A percentile compares a stretch with the other conserved stretches of the same genome.
Conservation (phyloP, 2,329 filamentous ascomycete species). For the Colletotrichum agaves region DNA sequence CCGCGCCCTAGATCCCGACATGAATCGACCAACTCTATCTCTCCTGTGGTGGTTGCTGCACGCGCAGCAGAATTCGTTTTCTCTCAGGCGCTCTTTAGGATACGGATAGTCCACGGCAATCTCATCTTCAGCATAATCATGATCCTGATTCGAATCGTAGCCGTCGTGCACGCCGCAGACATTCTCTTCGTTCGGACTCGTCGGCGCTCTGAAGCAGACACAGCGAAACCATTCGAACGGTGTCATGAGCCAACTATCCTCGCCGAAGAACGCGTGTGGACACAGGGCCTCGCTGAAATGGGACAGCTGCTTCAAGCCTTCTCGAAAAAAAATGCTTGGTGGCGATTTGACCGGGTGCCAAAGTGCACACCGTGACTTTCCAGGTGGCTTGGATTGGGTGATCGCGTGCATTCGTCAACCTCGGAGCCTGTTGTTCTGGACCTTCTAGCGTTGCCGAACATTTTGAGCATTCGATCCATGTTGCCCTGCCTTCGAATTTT, state of each 20-base stretch:
- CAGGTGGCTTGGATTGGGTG: neutral
- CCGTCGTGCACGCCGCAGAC: too few species aligned
- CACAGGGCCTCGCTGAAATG: neutral
- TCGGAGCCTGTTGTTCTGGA: neutral
- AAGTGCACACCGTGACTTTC: neutral
- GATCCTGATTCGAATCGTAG: too few species aligned
- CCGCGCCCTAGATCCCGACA: too few species aligned
- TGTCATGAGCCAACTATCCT: neutral
- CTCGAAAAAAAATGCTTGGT: neutral
- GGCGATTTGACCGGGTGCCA: neutral
- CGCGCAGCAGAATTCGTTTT: too few species aligned
- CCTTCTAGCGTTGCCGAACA: accelerated
- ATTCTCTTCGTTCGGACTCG: slow-evolving; percentile 22
- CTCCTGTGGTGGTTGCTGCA: too few species aligned
- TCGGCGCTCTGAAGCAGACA: neutral
- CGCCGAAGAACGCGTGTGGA: neutral
- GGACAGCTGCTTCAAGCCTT: neutral
- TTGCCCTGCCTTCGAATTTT: too few species aligned
- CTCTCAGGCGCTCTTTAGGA: too few species aligned
- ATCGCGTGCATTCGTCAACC: neutral
- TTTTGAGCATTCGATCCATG: neutral
- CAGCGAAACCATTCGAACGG: neutral
- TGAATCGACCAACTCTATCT: too few species aligned
- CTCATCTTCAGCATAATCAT: too few species aligned
- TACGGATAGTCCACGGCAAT: too few species aligned